Evolutionary conservation across 2,329 filamentous ascomycete genomes (phyloP), one percentile per base, ranked within the genome.

Genomic region (Botryotinia globosa): DNA sequence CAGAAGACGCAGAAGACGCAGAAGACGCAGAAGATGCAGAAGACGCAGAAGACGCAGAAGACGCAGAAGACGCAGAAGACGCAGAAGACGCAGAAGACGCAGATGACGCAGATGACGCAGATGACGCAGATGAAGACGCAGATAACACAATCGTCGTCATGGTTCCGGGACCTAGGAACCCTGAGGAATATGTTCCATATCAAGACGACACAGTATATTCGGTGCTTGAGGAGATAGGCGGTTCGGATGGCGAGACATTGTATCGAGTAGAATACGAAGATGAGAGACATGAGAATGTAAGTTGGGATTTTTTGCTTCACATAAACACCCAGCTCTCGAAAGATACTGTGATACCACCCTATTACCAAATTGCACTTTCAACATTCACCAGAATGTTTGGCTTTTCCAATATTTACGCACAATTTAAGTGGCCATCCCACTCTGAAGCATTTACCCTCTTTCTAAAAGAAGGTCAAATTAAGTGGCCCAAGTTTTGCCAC

Each of bases 221-320:
- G 8, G 74, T 81, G 3, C 44, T 80, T n/a, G 74, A 76, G 44
- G 78, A 80, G 37, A 34, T 77, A 22, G 51, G 76, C 45, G 72
- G 71, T 4, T 42, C 68, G 18, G 68, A 76, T 70, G 77, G 76
- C 14, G 59, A 77, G 42, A 37, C 62, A 25, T 73, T 74, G 68
- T 82, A 81, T 71, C 74, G 68, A 48, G 77, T 82, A 32, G 77
- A 79, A 71, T 81, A 77, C 72, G 80, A 79, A 48, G 78, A 80
- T 75, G 80, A 80, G 18, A 77, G 73, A 65, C 73, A 77, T 72
- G 77, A 79, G 66, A 72, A 76, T 67, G 81, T 82, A 73, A 78
- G 80, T 81, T 29, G 44, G 20, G 39, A 45, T 68, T 70, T 37
- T 48, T 42, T 70, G 64, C 67, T 69, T 59, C 54, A n/a, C 1